Evolutionary conservation across 23 red algal species (phyloP), one percentile per base, ranked within the genome.

Genomic region (Chondrus crispus): DNA sequence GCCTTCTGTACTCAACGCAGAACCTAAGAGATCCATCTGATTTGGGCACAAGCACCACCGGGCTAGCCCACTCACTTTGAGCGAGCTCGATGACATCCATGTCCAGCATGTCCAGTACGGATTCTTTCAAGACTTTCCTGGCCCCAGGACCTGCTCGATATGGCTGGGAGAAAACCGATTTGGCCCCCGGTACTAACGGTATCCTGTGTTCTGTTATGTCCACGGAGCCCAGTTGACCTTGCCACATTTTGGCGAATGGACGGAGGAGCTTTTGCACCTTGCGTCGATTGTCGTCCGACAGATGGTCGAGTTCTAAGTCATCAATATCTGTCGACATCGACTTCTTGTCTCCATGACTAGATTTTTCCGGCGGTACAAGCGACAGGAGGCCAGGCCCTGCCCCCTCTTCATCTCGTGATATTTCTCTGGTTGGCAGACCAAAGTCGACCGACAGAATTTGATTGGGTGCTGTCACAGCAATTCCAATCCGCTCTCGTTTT

Each of bases 41-140:
- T 33, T 85, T 85, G 48, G 81, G 81, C 3, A 85, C 52, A 19
- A 85, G 36, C 22, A 85, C 60, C 20, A 85, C 58, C 52, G 54
- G 54, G 35, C 2, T 32, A 35, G 81, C 33, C 81, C 81, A 85
- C 35, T 85, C 81, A 1, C 4, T 39, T 2, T 70, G 2, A n/a
- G 57, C 18, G 14, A 54, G 81, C 81, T 85, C 60, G 16, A 85
- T 85, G 19, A 85, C 54, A 13, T 69, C 46, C 57, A 66, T 40
- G 30, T 85, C 41, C 11, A 46, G 1, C 60, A 32, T 40, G 13
- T 72, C 38, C 2, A 24, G 13, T 12, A 85, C 60, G 6, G 66
- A 30, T 1, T 29, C 5, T 46, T 72, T 13, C 22, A 22, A 36
- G 28, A 32, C 20, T 4, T 85, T 51, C 8, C 60, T 2, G 6